Evolutionary conservation across 192 early-diverging fungal genomes (phyloP).

Genomic region (Coemansia sp.): DNA sequence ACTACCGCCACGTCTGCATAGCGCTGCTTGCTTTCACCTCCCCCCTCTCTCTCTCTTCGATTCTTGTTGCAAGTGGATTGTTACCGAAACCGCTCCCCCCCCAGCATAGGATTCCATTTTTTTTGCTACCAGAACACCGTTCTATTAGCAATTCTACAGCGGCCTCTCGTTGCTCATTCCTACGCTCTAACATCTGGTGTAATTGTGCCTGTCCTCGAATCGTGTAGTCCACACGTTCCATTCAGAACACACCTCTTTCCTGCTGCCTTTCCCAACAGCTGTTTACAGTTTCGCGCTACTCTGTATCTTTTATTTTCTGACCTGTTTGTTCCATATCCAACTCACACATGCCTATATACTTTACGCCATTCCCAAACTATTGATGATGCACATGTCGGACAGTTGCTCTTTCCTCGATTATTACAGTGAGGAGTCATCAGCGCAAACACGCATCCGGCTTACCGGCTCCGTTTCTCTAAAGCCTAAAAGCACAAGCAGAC

Average conservation of each 20-base stretch:
- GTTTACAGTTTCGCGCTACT: neutral
- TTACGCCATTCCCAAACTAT: neutral
- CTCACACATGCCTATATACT: neutral
- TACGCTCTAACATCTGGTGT: neutral
- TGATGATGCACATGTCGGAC: constrained; percentile 2
- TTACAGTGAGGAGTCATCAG: neutral
- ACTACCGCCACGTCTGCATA: constrained; percentile 1
- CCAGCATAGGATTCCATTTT: constrained; percentile 9
- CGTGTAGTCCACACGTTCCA: neutral
- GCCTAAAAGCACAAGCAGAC: neutral
- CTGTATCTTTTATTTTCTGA: neutral
- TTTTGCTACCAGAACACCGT: neutral
- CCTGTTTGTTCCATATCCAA: neutral
- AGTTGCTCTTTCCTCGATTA: neutral
- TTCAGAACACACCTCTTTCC: neutral
- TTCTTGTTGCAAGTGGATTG: neutral
- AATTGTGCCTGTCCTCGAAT: neutral
- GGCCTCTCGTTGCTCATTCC: constrained; percentile 1
- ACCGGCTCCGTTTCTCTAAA: constrained; percentile 1
- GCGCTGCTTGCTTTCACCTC: neutral
- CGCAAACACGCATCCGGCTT: neutral
- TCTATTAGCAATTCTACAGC: neutral
- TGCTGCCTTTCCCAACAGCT: neutral
- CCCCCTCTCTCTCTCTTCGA: neutral
- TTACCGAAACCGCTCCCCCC: constrained; percentile 8